These are phyloP conservation scores for Casuarina cunninghamiana DNA, from an alignment of 306 rosid species.

Conservation along the genomic window DNA sequence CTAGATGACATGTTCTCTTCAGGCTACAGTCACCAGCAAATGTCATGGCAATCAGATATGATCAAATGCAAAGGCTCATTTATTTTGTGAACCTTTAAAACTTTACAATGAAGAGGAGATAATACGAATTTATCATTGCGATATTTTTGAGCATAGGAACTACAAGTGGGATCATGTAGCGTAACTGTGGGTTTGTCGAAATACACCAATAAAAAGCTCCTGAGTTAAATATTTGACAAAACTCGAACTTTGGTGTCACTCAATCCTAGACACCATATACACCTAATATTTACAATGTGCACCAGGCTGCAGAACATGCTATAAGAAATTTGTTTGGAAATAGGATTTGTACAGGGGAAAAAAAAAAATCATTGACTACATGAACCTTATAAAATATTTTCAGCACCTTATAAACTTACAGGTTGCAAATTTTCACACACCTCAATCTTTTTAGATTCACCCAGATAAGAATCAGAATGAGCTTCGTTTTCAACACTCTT, in stretches of 20 bases:
- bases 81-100: neutral
- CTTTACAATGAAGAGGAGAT: neutral
- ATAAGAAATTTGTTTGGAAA: neutral
- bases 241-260: neutral
- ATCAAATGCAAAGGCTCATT: neutral
- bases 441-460: constrained; percentile 54
- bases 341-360: neutral
- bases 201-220: neutral
- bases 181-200: neutral
- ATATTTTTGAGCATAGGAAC: neutral
- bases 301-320: neutral
- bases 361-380: neutral
- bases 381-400: neutral
- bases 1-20: too few species aligned
- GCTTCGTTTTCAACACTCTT: constrained; percentile 54
- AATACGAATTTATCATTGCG: neutral
- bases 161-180: neutral
- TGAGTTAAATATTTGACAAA: neutral
- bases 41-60: neutral
- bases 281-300: neutral
- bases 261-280: neutral
- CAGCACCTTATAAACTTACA: neutral
- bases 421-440: constrained; percentile 35
- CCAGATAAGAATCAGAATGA: constrained; percentile 40
- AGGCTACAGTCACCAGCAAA: too few species aligned